Evolutionary conservation across 2,329 filamentous ascomycete species (phyloP).

Genomic region (Elsinoe fawcettii): DNA sequence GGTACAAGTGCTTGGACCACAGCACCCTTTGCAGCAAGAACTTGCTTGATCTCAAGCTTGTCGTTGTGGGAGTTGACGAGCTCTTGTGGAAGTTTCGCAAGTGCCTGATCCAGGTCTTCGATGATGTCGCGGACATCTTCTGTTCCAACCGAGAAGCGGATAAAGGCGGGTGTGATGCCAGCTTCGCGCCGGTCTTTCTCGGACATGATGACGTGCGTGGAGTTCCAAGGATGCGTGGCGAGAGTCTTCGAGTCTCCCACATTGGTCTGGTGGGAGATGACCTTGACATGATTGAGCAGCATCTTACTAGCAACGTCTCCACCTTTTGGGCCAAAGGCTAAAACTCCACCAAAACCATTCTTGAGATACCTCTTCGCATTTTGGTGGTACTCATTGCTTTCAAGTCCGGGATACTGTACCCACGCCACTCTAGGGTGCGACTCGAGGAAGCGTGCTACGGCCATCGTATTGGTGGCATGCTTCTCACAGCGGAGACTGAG

Average conservation of each 20-base stretch:
- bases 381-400: constrained; percentile 22
- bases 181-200: not conserved
- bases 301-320: constrained; percentile 22
- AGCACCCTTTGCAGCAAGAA: not conserved
- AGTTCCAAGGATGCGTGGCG: constrained; percentile 25
- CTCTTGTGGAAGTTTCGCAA: constrained; percentile 40
- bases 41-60: not conserved
- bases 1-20: not conserved
- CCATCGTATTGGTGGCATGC: constrained; percentile 23
- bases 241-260: constrained; percentile 28
- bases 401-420: constrained; percentile 26
- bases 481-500: constrained; percentile 23
- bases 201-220: constrained; percentile 21
- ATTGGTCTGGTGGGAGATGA: constrained; percentile 24
- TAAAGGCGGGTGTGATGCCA: constrained; percentile 57
- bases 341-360: constrained; percentile 24
- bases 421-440: constrained; percentile 22
- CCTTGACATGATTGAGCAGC: constrained; percentile 24
- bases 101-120: constrained; percentile 86
- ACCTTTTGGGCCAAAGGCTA: constrained; percentile 21
- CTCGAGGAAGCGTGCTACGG: constrained; percentile 24
- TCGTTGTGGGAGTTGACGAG: not conserved
- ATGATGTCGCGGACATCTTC: constrained; percentile 98
- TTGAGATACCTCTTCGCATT: constrained; percentile 21
- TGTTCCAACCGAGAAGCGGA: constrained; percentile 89